Conservation (phyloP, 176 grass and related monocot species). For the Triticum turgidum region DNA sequence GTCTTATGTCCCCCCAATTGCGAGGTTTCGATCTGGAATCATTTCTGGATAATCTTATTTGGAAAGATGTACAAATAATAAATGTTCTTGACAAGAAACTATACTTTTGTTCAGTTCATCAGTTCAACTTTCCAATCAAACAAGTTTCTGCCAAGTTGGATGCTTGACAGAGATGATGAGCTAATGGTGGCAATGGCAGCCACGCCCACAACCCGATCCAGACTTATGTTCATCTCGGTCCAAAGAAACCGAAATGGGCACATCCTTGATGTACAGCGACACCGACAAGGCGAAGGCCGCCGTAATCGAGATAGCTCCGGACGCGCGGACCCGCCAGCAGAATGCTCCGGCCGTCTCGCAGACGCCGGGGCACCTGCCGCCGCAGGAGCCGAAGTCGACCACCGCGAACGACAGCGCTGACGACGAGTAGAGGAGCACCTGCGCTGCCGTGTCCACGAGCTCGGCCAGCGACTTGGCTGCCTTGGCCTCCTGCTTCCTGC, state of each 20-base stretch:
- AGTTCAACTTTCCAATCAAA: too few relatives aligned
- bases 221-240: neutral
- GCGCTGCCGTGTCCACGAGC: conserved; percentile 13
- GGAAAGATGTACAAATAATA: too few relatives aligned
- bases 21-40: too few relatives aligned
- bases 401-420: conserved; percentile 16
- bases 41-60: too few relatives aligned
- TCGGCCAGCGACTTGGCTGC: neutral
- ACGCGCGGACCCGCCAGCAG: neutral
- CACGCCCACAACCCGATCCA: neutral
- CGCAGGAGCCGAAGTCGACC: conserved; percentile 30
- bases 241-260: neutral
- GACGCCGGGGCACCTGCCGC: neutral
- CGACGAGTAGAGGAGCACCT: conserved; percentile 28
- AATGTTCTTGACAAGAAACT: too few relatives aligned
- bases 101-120: too few relatives aligned
- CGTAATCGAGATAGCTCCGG: neutral
- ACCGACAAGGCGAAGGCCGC: neutral
- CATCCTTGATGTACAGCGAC: conserved; percentile 28
- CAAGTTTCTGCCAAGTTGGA: too few relatives aligned
- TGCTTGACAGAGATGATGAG: neutral
- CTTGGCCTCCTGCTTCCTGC: neutral
- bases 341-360: neutral
- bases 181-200: conserved; percentile 21
- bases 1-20: too few relatives aligned